Evolutionary conservation across 106 monocot species (phyloP).

Genomic region (Xerophyta viscosa): DNA sequence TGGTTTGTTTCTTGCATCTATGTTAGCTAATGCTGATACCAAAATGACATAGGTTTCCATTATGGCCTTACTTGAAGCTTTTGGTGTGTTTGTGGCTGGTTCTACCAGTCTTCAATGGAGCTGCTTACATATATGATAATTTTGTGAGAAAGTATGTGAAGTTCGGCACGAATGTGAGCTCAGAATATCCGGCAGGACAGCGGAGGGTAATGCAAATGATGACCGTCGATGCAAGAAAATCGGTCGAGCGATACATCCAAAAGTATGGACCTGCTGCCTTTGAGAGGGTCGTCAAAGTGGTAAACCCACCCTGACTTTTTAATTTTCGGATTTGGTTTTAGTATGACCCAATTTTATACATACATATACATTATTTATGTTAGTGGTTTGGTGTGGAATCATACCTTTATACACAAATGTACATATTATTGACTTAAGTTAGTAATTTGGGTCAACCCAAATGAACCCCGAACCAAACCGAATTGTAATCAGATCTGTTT

Average conservation of each 20-base stretch:
- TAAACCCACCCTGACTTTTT: too few species aligned
- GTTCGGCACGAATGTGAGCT: slow-evolving; percentile 45
- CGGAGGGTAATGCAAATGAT: slow-evolving; percentile 71
- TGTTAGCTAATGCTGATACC: too few species aligned
- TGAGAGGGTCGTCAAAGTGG: slow-evolving; percentile 60
- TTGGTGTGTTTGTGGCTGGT: slow-evolving; percentile 84
- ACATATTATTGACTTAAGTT: too few species aligned
- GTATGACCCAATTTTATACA: too few species aligned
- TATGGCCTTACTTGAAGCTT: slow-evolving; percentile 93
- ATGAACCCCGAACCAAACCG: too few species aligned
- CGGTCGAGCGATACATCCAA: slow-evolving; percentile 77
- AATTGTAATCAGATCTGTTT: too few species aligned
- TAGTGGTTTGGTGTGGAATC: too few species aligned
- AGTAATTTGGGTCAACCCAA: too few species aligned
- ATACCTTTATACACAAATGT: too few species aligned
- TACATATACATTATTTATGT: too few species aligned
- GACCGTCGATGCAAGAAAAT: slow-evolving; percentile 78
- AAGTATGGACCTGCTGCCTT: slow-evolving; percentile 67
- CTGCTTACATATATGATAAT: slow-evolving; percentile 86
- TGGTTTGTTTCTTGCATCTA: too few species aligned
- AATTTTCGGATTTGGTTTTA: too few species aligned
- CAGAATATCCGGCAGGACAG: slow-evolving; percentile 48
- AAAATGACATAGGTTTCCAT: slow-evolving; percentile 58
- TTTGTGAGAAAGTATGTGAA: slow-evolving; percentile 74
- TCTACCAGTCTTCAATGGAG: slow-evolving; percentile 81